A percentile compares a stretch with the other conserved stretches of the same genome.
These are phyloP conservation scores for Wickerhamiella australiensis DNA, from an alignment of 805 yeast species.

Conservation along the genomic window DNA sequence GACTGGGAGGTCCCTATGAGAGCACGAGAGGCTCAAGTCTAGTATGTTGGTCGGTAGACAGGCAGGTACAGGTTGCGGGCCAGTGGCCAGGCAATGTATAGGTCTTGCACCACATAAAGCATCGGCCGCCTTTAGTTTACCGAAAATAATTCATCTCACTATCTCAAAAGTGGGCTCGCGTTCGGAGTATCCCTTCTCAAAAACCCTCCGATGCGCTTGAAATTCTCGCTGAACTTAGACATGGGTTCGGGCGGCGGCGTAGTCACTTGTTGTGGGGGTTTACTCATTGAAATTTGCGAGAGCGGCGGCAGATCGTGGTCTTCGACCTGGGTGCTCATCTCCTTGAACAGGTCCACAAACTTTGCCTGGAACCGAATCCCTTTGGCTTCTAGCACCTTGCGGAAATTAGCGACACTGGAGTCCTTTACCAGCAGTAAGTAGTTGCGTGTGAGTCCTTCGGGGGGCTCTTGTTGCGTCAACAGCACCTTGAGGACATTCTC, in stretches of 20 bases:
- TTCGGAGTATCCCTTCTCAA: slow-evolving; percentile 10
- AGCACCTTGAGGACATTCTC: slow-evolving; percentile 61
- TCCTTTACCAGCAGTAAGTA: slow-evolving; percentile 61
- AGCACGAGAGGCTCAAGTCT: too few species aligned
- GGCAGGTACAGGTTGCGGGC: too few species aligned
- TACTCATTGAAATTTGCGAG: not conserved
- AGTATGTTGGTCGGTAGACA: too few species aligned
- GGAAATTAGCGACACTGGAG: slow-evolving; percentile 47
- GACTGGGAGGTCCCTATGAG: too few species aligned
- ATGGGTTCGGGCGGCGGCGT: slow-evolving; percentile 7
- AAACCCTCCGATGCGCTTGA: slow-evolving; percentile 11
- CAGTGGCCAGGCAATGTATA: too few species aligned
- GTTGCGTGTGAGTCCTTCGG: slow-evolving; percentile 46
- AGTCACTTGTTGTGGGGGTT: not conserved
- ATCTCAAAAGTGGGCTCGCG: slow-evolving; percentile 7
- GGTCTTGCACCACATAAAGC: not conserved
- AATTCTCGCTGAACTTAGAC: slow-evolving; percentile 11
- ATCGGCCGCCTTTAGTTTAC: too few species aligned
- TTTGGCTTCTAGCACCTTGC: slow-evolving; percentile 52
- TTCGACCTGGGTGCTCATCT: slow-evolving; percentile 16
- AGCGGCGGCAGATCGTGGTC: slow-evolving; percentile 17
- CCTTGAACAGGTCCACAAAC: slow-evolving; percentile 20
- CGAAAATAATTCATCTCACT: too few species aligned
- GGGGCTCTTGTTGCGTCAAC: slow-evolving; percentile 54
- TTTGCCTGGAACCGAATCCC: slow-evolving; percentile 31